Base-by-base conservation (phyloP, 345 rosid genomes). In the Murraya paniculata region DNA sequence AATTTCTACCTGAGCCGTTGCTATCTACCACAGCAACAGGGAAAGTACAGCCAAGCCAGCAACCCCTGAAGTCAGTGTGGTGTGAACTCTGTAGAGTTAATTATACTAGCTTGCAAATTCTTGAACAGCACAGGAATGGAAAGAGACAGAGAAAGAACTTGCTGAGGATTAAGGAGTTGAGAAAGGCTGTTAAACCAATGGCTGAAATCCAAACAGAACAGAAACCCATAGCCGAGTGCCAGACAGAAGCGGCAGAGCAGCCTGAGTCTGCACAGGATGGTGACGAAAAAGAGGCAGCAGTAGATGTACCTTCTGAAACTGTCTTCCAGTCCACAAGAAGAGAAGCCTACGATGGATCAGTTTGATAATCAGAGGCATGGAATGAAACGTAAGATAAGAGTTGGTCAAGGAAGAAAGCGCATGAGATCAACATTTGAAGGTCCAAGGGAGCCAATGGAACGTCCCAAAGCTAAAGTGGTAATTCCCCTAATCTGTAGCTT, bases 21-120 rank as follows among this genome's bases (percentile, higher is more conserved):
- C 16, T 9, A 38, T 64, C 77, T 76, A 68, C 73, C 36, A 21
- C 68, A 19, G 74, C 79, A 69, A 13, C 64, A 25, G 74, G 35
- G 75, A 72, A 66, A 45, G 65, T 28, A 59, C 64, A 39, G 19
- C 62, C 77, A 62, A 75, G 60, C 33, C 27, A 22, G 39, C 41
- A 48, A 68, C 72, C 78, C 36, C 60, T 30, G 35, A 65, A 66
- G 71, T 59, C 55, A 67, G 85, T 77, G 0, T 70, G 81, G 83
- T 86, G 89, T 53, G 87, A 78, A 77, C 79, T 86, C 64, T 86
- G 87, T 72, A 78, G 68, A 48, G 86, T 86, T 78, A 78, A 76
- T 65, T 84, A 86, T 76, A 80, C 64, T 58, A 80, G 83, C 69
- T 74, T 84, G 77, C 76, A 82, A 79, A 78, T 84, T 56, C 80